Evolutionary conservation across 1,284 basidiomycete genomes (phyloP).

Genomic region (Rhizoctonia solani): DNA sequence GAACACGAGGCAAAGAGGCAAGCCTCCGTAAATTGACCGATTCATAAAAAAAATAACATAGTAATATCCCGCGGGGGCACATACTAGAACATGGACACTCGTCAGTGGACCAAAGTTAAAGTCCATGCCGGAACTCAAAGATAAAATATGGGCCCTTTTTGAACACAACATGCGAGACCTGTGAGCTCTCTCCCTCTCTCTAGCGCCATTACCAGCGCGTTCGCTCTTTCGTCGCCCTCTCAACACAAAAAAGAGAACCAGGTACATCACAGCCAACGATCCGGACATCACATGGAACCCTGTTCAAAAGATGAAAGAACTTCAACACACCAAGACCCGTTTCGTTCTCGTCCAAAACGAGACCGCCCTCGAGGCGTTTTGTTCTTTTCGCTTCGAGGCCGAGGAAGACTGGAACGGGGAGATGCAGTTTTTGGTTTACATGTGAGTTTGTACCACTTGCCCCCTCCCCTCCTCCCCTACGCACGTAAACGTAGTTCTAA

Average conservation of each 20-base stretch:
- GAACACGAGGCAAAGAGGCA: neutral
- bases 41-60: too few relatives aligned
- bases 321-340: constrained; percentile 2
- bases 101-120: constrained; percentile 10
- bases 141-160: constrained; percentile 21
- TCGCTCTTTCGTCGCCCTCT: too few relatives aligned
- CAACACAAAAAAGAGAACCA: neutral
- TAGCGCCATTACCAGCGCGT: too few relatives aligned
- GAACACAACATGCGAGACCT: constrained; percentile 29
- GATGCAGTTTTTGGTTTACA: constrained; percentile 19
- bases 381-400: constrained; percentile 25
- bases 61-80: too few relatives aligned
- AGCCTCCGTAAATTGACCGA: neutral
- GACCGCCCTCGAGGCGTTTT: constrained; percentile 19
- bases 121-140: neutral
- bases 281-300: constrained; percentile 21
- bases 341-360: constrained; percentile 19
- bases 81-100: constrained; percentile 13
- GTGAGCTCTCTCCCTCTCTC: neutral
- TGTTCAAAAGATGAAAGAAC: constrained; percentile 15
- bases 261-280: constrained; percentile 21
- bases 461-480: too few relatives aligned
- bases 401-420: constrained; percentile 4
- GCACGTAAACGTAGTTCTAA: too few relatives aligned
- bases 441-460: too few relatives aligned